Evolutionary conservation across 2,329 filamentous ascomycete genomes (phyloP).

Genomic region (Mycosphaerelloides madeirae): DNA sequence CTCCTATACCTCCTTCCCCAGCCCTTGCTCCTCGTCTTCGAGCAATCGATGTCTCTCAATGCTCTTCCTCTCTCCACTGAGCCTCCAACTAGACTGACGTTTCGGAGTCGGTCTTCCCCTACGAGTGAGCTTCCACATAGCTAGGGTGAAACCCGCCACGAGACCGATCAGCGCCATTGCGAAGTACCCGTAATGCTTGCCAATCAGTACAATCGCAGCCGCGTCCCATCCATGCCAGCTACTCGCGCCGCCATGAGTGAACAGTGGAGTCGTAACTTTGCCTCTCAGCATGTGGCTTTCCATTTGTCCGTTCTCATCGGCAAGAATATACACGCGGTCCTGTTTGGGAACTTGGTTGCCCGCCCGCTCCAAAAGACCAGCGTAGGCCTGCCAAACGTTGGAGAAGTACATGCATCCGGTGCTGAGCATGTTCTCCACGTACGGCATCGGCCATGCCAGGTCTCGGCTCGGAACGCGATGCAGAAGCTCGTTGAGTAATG

Average conservation of each 20-base stretch:
- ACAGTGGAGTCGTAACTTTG: slow-evolving; percentile 24
- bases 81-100: slow-evolving; percentile 10
- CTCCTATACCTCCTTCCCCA: slow-evolving; percentile 16
- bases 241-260: slow-evolving; percentile 26
- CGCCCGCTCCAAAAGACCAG: slow-evolving; percentile 1
- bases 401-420: slow-evolving; percentile 30
- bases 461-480: slow-evolving; percentile 17
- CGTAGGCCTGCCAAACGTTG: slow-evolving; percentile 27
- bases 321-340: slow-evolving; percentile 23
- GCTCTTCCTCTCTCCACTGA: slow-evolving; percentile 8
- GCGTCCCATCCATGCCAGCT: slow-evolving; percentile 30
- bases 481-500: slow-evolving; percentile 22
- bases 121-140: slow-evolving; percentile 7
- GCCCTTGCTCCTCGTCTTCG: slow-evolving; percentile 11
- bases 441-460: slow-evolving; percentile 25
- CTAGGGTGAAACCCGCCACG: not conserved
- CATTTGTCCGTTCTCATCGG: slow-evolving; percentile 20
- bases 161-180: not conserved
- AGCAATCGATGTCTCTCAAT: not conserved
- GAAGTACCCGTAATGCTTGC: slow-evolving; percentile 21
- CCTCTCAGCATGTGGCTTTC: slow-evolving; percentile 27
- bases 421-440: slow-evolving; percentile 30
- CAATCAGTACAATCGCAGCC: slow-evolving; percentile 20
- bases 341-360: slow-evolving; percentile 5
- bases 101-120: slow-evolving; percentile 2